Evolutionary conservation across 371 early-diverging fungal genomes (phyloP).

Genomic region (Globomyces sp.): DNA sequence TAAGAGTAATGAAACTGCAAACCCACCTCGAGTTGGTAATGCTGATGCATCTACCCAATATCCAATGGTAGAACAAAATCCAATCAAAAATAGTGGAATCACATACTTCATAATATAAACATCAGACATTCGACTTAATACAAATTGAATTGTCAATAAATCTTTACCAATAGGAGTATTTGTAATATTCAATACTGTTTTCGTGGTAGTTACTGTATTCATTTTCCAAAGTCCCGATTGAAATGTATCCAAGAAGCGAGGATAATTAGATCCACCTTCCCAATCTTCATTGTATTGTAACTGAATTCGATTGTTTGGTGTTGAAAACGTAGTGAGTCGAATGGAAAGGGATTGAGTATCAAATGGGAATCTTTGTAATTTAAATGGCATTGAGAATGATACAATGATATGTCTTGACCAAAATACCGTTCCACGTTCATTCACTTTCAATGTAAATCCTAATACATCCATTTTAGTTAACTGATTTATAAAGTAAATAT

Average conservation of each 20-base stretch:
- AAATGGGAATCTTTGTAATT: constrained; percentile 20
- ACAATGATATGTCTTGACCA: constrained; percentile 25
- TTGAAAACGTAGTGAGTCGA: constrained; percentile 21
- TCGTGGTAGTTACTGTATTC: neutral
- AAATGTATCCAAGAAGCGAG: constrained; percentile 5
- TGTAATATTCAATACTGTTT: constrained; percentile 5
- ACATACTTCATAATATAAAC: constrained; percentile 20
- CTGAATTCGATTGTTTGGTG: constrained; percentile 9
- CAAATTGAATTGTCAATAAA: constrained; percentile 13
- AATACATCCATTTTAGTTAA: constrained; percentile 11
- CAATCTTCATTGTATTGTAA: constrained; percentile 11
- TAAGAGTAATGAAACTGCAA: constrained; percentile 20
- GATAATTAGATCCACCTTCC: constrained; percentile 16
- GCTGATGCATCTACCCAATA: constrained; percentile 26
- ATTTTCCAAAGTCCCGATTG: constrained; percentile 20
- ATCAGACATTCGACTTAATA: constrained; percentile 8
- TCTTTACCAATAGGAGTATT: constrained; percentile 16
- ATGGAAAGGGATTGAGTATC: constrained; percentile 22
- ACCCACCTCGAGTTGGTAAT: constrained; percentile 18
- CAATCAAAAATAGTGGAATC: constrained; percentile 22
- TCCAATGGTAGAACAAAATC: constrained; percentile 15
- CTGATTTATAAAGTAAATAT: constrained; percentile 29
- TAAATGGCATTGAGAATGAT: constrained; percentile 13
- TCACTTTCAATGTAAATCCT: constrained; percentile 18
- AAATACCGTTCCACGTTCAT: constrained; percentile 12